phyloP scores from a whole-genome alignment of 768 basidiomycete species.

The Lentinula sp. region DNA sequence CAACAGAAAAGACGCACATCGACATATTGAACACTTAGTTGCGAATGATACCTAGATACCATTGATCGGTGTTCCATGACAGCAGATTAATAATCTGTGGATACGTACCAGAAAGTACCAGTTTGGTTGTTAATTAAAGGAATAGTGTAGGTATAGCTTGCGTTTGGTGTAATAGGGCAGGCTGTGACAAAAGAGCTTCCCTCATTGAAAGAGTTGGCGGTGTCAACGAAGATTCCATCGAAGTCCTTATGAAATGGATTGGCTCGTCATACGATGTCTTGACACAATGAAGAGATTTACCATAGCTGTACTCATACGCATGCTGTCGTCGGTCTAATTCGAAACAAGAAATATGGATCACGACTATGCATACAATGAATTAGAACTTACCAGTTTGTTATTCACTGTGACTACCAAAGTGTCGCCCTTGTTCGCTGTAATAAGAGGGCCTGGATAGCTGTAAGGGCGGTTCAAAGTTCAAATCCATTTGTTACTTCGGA shows the following conservation, averaged over 20 bases:
- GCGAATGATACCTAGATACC: background rate
- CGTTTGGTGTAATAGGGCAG: conserved; percentile 32
- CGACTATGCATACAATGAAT: conserved; percentile 9
- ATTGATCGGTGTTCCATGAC: background rate
- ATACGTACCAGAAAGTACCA: conserved; percentile 14
- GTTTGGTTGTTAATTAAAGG: conserved; percentile 27
- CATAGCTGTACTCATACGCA: conserved; percentile 20
- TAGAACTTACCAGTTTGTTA: conserved; percentile 32
- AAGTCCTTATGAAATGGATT: conserved; percentile 14
- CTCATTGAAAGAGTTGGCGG: conserved; percentile 22
- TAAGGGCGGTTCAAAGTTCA: background rate
- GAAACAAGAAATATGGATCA: background rate
- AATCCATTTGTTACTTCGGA: background rate
- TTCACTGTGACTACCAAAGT: conserved; percentile 33
- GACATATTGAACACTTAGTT: background rate
- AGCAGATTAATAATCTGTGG: background rate
- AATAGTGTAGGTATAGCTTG: conserved; percentile 30
- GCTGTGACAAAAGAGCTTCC: conserved; percentile 37
- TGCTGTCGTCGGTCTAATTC: conserved; percentile 15
- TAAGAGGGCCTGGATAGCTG: background rate
- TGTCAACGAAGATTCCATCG: conserved; percentile 21
- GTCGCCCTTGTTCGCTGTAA: conserved; percentile 34
- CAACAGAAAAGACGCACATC: conserved; percentile 11
- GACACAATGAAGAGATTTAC: background rate
- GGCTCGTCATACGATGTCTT: background rate